A percentile compares a stretch with the other conserved stretches of the same genome.
Evolutionary conservation across 306 rosid species (phyloP).

Genomic region (Prunus mume): DNA sequence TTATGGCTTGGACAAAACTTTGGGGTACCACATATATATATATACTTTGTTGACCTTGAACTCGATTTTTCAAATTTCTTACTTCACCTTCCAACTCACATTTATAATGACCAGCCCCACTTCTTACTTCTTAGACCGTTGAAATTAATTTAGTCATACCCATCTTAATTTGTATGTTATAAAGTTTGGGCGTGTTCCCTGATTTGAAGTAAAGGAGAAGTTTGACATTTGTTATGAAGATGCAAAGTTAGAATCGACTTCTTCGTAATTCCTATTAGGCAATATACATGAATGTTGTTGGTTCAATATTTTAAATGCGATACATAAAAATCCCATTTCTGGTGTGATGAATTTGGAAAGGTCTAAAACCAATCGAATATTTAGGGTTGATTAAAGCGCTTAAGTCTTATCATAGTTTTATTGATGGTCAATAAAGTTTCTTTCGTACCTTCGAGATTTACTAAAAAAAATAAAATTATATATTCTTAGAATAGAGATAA

Average conservation of each 20-base stretch:
- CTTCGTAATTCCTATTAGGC: too few species aligned
- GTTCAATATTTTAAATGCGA: too few species aligned
- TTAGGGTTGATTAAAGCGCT: too few species aligned
- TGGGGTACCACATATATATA: constrained; percentile 12
- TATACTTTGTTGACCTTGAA: not conserved
- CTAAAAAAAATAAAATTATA: too few species aligned
- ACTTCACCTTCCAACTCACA: not conserved
- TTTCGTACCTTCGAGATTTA: too few species aligned
- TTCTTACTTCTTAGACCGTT: not conserved
- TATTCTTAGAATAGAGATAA: not conserved
- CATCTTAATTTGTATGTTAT: not conserved
- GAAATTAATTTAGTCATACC: not conserved
- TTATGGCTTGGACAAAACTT: constrained; percentile 13
- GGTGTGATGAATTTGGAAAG: not conserved
- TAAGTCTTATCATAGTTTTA: too few species aligned
- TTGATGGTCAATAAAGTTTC: too few species aligned
- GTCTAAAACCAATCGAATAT: too few species aligned
- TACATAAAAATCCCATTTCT: not conserved
- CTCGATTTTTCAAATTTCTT: not conserved
- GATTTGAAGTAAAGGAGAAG: not conserved
- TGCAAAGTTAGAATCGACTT: too few species aligned
- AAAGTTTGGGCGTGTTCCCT: not conserved
- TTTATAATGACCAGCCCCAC: not conserved
- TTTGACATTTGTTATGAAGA: not conserved
- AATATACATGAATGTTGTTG: too few species aligned